Base-by-base conservation (phyloP, 495 filamentous ascomycete species). In the Thozetella sp. region DNA sequence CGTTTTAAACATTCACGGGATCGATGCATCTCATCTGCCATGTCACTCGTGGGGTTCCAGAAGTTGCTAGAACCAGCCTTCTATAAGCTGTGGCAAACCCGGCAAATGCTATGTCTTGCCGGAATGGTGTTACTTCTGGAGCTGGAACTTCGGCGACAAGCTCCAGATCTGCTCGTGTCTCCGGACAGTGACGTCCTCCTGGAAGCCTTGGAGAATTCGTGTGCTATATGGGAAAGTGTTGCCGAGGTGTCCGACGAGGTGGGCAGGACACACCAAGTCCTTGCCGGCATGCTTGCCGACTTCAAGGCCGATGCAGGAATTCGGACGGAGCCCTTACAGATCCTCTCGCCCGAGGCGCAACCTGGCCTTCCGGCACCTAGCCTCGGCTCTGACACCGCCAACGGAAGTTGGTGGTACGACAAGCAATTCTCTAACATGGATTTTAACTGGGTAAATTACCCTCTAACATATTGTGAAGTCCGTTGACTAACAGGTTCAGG, bases 11-110 rank as follows among this genome's bases (percentile, higher is more conserved):
- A 43, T 20, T 70, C 67, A 1, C 54, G 52, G 2, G 40, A 63
- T 2, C 55, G 65, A 22, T 70, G 67, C 51, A 63, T 67, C 30
- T 51, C 54, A 22, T 67, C 67, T 26, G 67, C 65, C 1, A 19
- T 65, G 11, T 25, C 52, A 9, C 19, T 70, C 17, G 22, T 70
- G n/a, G 26, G 30, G 10, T 37, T 59, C 4, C 67, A 70, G 53
- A 3, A 59, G 40, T 17, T 27, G 2, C 51, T 70, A 0, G 55
- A 46, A 12, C 22, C 57, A 22, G 15, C 10, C 10, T 20, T 53
- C 2, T 59, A 59, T 25, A 24, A 20, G 27, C 2, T 54, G 1
- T 24, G 30, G 12, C 27, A 46, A 24, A 50, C 37, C 2, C 17
- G 57, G 48, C 51, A 59, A 23, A 53, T 59, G 51, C 2, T 59